Base-by-base conservation (phyloP, 2,329 filamentous ascomycete genomes). In the Clarireedia sp. region DNA sequence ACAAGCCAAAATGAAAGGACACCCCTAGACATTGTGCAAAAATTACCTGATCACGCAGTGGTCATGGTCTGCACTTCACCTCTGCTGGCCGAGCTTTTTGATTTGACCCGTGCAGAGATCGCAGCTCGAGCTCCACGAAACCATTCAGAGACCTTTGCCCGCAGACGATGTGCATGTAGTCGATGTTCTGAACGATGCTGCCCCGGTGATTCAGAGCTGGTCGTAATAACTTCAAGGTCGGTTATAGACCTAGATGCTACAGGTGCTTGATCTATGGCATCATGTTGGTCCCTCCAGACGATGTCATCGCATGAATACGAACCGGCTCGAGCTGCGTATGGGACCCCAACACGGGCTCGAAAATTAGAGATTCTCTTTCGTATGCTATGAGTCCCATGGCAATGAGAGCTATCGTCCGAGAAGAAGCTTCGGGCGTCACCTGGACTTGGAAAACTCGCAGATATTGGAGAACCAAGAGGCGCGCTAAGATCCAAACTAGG, bases 321-420 rank as follows among this genome's bases (percentile, higher is more conserved):
- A 40, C 57, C 64, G 53, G 49, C 56, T 46, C 59, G 61, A 36
- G 58, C 53, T 14, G 55, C 52, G 33, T 67, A 68, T 8, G 63
- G 66, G 14, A 55, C 60, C 24, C 56, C 57, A 45, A 68, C 59
- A 26, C 60, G 61, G 48, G 62, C 59, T 53, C 59, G 62, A 21
- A 67, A 54, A 46, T 65, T 62, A 5, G 64, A 65, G 16, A 68
- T 53, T 51, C 62, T 60, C 48, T 64, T 63, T 12, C 64, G 57
- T 37, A 68, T 51, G 49, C 59, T 64, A 23, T 59, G 55, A 21
- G 50, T 46, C 7, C 48, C 59, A 17, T 63, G 51, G 16, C 51
- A 47, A 47, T 62, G 64, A 4, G 70, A 71, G 59, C 71, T 73
- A 48, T 71, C 66, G 56, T 71, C 69, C 2, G 70, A 72, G 49